Conservation (phyloP, 805 yeast species). For the Cyberlindnera sargentensis region DNA sequence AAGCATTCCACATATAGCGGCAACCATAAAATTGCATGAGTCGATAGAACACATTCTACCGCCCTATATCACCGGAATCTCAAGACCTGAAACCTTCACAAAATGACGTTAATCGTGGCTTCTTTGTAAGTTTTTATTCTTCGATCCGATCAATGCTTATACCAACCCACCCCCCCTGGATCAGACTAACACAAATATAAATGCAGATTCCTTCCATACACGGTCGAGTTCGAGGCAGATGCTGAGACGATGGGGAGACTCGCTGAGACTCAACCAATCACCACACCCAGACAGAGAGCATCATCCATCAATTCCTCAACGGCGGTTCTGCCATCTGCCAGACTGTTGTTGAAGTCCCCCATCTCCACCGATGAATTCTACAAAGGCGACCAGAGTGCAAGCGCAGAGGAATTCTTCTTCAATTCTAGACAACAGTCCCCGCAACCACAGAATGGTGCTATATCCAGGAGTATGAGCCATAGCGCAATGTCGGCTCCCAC, state of each 20-base stretch:
- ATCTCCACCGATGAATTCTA: slow-evolving; percentile 4
- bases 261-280: slow-evolving; percentile 12
- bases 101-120: slow-evolving; percentile 64
- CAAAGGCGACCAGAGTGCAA: slow-evolving; percentile 7
- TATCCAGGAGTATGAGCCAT: background rate
- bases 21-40: no score
- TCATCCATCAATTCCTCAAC: slow-evolving; percentile 11
- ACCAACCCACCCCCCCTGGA: background rate
- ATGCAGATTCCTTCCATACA: slow-evolving; percentile 58
- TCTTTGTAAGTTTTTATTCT: slow-evolving; percentile 46
- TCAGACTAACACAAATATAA: background rate
- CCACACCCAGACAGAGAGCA: slow-evolving; percentile 17
- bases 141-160: background rate
- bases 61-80: no score
- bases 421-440: slow-evolving; percentile 8
- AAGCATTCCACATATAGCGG: no score
- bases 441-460: background rate
- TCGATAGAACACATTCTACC: no score
- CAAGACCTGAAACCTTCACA: background rate
- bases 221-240: slow-evolving; percentile 49
- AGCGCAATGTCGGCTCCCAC: background rate
- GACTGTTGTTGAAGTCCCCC: background rate
- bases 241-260: slow-evolving; percentile 27
- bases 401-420: slow-evolving; percentile 23
- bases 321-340: slow-evolving; percentile 2